Base-by-base conservation (phyloP, 306 rosid genomes). In the Delonix regia region DNA sequence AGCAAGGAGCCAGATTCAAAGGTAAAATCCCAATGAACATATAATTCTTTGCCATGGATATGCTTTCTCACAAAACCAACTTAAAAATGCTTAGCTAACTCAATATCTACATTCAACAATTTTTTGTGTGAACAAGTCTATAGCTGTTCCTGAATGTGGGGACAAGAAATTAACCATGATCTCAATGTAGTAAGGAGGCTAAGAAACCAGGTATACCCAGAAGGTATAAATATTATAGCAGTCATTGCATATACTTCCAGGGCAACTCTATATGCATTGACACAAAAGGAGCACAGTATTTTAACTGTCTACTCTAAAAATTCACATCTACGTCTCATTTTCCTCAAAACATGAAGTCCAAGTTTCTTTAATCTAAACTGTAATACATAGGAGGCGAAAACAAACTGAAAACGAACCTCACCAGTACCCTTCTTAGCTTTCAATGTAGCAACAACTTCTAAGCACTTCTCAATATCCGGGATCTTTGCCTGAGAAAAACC, bases 401-500 rank as follows among this genome's bases (percentile, higher is more conserved):
- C 21, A 56, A 18, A 47, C 68, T 33, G 71, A 75, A 80, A 47
- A 95, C 98, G 83, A 90, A 95, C 99, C 99, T 93, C 97, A 87
- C 98, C 96, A 28, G 99, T 83, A 71, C 91, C 97, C 94, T 93
- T 93, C 96, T 93, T 93, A 86, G 94, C 94, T 83, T 88, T 88
- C 85, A 93, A 86, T 22, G 97, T 84, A 69, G 93, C 93, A 82
- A 96, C 97, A 69, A 93, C 85, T 6, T 91, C 98, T 81, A 93
- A 84, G 88, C 99, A 96, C 88, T 96, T 96, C 69, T 85, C 94
- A 71, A 96, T 96, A 87, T 96, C 99, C 11, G 99, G 99, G 47
- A 96, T 93, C 87, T 96, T 96, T 64, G 98, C 99, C 99, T 96
- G 87, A 41, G 25, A 85, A 83, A 51, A 53, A 80, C 62, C 59